These are phyloP conservation scores for Penicillium daleae DNA, from an alignment of 495 filamentous ascomycete species.

Conservation along the genomic window DNA sequence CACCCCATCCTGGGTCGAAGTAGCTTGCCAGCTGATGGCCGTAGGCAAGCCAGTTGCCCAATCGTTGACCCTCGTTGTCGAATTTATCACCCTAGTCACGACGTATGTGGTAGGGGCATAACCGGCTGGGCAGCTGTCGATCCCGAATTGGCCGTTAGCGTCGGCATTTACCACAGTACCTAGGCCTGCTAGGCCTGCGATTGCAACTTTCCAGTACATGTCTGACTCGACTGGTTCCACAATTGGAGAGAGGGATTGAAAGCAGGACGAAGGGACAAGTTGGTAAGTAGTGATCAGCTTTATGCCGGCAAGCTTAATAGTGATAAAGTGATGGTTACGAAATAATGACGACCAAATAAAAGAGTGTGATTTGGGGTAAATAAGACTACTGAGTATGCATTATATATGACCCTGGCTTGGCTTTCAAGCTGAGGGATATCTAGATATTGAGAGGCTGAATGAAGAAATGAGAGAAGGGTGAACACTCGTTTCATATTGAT, in stretches of 20 bases:
- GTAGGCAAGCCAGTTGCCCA: background rate
- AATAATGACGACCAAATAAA: background rate
- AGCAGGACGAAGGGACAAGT: too few relatives aligned
- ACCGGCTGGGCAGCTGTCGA: background rate
- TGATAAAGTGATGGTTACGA: too few relatives aligned
- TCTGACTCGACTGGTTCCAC: background rate
- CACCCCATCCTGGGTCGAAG: background rate
- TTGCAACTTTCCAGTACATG: background rate
- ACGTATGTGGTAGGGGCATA: background rate
- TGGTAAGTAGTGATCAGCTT: background rate
- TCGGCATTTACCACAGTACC: background rate
- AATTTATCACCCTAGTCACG: background rate
- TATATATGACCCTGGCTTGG: background rate
- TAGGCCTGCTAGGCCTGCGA: background rate
- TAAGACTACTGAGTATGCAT: background rate
- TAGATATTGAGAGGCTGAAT: background rate
- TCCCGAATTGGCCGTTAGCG: background rate
- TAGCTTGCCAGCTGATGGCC: background rate
- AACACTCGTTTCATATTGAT: background rate
- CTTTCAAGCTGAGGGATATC: background rate
- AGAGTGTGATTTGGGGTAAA: background rate
- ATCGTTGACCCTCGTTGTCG: background rate
- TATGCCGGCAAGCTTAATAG: too few relatives aligned
- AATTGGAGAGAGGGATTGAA: too few relatives aligned
- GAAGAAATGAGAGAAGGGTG: background rate